Conservation (phyloP, 2,329 filamentous ascomycete species). For the Exophiala dermatitidis region DNA sequence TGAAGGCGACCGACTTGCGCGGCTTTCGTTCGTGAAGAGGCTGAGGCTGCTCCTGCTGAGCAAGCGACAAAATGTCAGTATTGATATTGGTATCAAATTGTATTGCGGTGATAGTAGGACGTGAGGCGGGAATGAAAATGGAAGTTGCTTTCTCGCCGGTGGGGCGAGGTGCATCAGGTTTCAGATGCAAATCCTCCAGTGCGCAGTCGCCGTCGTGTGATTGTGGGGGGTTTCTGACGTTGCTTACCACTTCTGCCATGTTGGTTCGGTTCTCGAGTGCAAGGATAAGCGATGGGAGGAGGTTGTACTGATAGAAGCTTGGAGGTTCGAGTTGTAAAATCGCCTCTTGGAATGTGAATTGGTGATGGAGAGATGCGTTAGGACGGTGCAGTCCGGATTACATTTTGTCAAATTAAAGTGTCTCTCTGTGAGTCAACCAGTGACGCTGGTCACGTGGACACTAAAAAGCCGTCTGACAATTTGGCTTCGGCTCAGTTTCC, state of each 20-base stretch:
- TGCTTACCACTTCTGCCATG: slow-evolving; percentile 28
- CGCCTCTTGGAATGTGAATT: neutral
- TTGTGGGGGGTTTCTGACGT: slow-evolving; percentile 22
- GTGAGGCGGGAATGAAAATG: neutral
- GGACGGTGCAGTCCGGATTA: slow-evolving; percentile 4
- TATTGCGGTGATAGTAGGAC: neutral
- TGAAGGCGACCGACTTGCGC: slow-evolving; percentile 92
- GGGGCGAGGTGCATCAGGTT: slow-evolving; percentile 21
- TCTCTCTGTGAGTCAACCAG: slow-evolving; percentile 14
- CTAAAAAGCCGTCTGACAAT: slow-evolving; percentile 6
- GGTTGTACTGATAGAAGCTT: neutral
- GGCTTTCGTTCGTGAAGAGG: slow-evolving; percentile 54
- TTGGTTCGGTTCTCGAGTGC: slow-evolving; percentile 5
- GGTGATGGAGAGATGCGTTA: slow-evolving; percentile 8
- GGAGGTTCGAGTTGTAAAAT: neutral
- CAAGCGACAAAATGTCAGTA: slow-evolving; percentile 7
- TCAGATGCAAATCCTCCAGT: slow-evolving; percentile 14
- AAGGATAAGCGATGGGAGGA: neutral
- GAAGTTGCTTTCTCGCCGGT: slow-evolving; percentile 11
- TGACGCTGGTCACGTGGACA: slow-evolving; percentile 13
- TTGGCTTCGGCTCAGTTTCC: no score
- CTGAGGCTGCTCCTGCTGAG: slow-evolving; percentile 21
- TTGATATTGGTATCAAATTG: neutral
- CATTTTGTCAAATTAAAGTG: slow-evolving; percentile 9
- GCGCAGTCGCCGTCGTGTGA: slow-evolving; percentile 4